Conservation (phyloP, 2,329 filamentous ascomycete species). For the Colletotrichum sojae region DNA sequence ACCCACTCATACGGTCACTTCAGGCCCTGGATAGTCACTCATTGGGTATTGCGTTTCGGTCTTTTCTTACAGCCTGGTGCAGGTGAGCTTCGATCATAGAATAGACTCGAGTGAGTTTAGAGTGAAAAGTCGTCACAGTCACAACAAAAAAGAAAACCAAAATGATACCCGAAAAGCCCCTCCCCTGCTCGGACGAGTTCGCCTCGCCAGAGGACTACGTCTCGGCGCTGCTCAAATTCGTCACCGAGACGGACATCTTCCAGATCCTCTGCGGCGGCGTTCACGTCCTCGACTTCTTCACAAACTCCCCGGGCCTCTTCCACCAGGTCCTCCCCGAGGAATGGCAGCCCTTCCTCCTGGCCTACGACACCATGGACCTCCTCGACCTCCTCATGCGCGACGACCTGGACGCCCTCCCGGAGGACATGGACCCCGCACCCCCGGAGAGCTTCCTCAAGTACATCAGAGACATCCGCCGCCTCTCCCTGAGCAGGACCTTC, state of each 20-base stretch:
- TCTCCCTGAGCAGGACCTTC: constrained; percentile 77
- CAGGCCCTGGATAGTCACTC: background rate
- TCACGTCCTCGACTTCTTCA: constrained; percentile 97
- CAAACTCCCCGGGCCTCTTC: constrained; percentile 86
- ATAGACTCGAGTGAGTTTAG: background rate
- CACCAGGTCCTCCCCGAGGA: constrained; percentile 80
- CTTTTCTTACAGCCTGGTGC: background rate
- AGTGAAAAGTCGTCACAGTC: constrained; percentile 18
- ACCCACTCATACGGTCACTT: background rate
- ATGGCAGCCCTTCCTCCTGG: constrained; percentile 85
- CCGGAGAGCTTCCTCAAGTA: constrained; percentile 78
- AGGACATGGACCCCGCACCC: constrained; percentile 50
- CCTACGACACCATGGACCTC: constrained; percentile 79
- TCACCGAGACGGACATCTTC: constrained; percentile 80
- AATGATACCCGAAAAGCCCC: constrained; percentile 66
- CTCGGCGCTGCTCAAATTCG: constrained; percentile 82
- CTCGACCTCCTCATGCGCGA: constrained; percentile 87
- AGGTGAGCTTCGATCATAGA: background rate
- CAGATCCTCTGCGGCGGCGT: constrained; percentile 96
- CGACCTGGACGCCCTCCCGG: constrained; percentile 67
- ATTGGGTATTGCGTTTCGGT: background rate
- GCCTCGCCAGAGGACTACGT: constrained; percentile 82
- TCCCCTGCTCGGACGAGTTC: constrained; percentile 82
- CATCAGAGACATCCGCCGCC: constrained; percentile 77
- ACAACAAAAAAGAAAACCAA: constrained; percentile 6